Percentiles rank a stretch among this genome's conserved stretches.
Conservation (phyloP, 139 green algal species). For the Haematococcus sp. region DNA sequence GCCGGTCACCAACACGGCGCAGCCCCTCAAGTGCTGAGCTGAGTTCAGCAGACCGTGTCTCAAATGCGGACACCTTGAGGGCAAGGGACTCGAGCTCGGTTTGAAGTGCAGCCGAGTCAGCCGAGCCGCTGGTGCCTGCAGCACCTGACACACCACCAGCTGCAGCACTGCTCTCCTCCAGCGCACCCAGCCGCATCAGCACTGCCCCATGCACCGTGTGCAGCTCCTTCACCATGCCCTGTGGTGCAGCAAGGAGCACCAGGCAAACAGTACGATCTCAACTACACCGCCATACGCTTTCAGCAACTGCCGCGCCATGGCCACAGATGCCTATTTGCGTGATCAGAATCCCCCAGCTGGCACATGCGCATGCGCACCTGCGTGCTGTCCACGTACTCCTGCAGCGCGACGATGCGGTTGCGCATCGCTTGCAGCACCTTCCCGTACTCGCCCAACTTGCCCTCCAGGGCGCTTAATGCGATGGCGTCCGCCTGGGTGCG, state of each 20-base stretch:
- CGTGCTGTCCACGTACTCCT: conserved; percentile 41
- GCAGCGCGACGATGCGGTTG: conserved; percentile 24
- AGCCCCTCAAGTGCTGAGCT: not conserved
- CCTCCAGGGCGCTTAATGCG: conserved; percentile 9
- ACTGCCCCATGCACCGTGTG: conserved; percentile 24
- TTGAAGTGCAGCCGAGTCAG: not conserved
- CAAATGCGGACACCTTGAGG: not conserved
- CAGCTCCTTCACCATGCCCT: conserved; percentile 44
- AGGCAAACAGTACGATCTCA: too few relatives aligned
- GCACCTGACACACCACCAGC: not conserved
- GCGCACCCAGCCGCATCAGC: conserved; percentile 8
- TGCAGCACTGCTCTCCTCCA: conserved; percentile 12
- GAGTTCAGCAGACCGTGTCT: not conserved
- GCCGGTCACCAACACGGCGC: not conserved
- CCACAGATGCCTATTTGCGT: too few relatives aligned
- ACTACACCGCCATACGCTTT: too few relatives aligned
- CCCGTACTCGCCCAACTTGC: conserved; percentile 17
- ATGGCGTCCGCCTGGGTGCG: not conserved
- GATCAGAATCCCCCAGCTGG: too few relatives aligned
- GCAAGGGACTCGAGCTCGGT: not conserved
- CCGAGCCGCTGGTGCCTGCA: not conserved
- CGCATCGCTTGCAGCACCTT: conserved; percentile 20
- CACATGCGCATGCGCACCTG: conserved; percentile 3
- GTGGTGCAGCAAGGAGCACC: not conserved
- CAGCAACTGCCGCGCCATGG: too few relatives aligned